A percentile compares a stretch with the other conserved stretches of the same genome.
Conservation (phyloP, 148 eudicot species). For the Heliosperma pusillum region DNA sequence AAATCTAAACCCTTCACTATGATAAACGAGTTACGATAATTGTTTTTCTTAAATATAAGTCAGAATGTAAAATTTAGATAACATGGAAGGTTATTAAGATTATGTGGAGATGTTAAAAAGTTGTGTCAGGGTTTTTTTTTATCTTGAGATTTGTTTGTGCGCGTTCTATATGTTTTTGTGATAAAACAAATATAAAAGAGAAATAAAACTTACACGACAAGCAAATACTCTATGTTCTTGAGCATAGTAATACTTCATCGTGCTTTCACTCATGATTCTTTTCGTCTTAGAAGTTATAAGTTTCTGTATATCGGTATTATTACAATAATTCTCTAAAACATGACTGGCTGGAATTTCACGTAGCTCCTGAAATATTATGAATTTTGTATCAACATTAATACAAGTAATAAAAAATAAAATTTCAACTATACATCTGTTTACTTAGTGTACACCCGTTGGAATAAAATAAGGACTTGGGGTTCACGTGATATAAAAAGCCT, state of each 20-base stretch:
- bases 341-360: background rate
- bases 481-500: background rate
- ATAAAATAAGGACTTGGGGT: background rate
- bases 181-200: no score
- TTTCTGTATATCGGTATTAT: background rate
- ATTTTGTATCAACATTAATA: background rate
- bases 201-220: constrained; percentile 18
- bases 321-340: constrained; percentile 14
- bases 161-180: no score
- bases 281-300: background rate
- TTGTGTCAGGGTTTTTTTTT: no score
- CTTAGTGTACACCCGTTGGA: background rate
- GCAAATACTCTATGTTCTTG: constrained; percentile 5
- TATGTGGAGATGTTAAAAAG: no score
- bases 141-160: no score
- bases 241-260: background rate
- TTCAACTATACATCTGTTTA: background rate
- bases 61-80: no score
- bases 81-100: no score
- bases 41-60: no score
- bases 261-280: background rate
- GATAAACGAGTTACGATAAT: no score
- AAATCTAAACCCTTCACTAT: no score
- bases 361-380: background rate
- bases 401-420: background rate